phyloP scores from a whole-genome alignment of 2,329 filamentous ascomycete genomes.

The Hirsutella minnesotensis region DNA sequence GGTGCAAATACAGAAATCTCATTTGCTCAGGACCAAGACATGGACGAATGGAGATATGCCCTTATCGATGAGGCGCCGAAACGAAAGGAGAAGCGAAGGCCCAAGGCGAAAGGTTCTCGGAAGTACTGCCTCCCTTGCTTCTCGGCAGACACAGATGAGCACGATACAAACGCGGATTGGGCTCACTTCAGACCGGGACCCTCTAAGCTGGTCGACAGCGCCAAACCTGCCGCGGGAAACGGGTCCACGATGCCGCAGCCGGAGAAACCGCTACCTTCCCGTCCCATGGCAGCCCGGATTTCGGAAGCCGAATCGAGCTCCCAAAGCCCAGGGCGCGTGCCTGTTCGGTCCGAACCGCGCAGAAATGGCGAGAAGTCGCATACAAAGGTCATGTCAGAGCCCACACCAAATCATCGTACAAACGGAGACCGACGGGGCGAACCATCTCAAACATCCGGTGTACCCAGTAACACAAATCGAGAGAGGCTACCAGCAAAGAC shows the following conservation, averaged over 20 bases:
- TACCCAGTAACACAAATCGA: too few species aligned
- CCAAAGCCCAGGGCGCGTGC: constrained; percentile 4
- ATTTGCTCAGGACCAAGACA: constrained; percentile 15
- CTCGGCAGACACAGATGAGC: constrained; percentile 9
- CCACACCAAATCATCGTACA: background rate
- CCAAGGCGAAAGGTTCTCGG: constrained; percentile 6
- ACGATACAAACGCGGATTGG: constrained; percentile 13
- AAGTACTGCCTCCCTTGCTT: constrained; percentile 19
- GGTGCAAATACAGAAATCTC: constrained; percentile 19
- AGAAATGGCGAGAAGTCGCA: background rate
- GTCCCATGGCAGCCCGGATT: background rate
- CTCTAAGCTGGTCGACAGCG: constrained; percentile 1
- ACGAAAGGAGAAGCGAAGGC: constrained; percentile 9
- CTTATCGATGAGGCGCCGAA: constrained; percentile 18
- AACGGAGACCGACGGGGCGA: background rate
- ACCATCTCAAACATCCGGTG: too few species aligned
- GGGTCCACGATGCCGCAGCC: background rate
- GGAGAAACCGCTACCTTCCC: constrained; percentile 2
- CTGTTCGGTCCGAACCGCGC: background rate
- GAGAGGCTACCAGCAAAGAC: too few species aligned
- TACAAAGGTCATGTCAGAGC: background rate
- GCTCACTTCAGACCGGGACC: constrained; percentile 10
- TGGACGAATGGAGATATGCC: constrained; percentile 21
- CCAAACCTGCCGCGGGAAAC: background rate
- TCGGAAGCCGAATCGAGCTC: background rate